Evolutionary conservation across 1,139 yeast genomes (phyloP).

Genomic region (Geotrichum macrosporum): DNA sequence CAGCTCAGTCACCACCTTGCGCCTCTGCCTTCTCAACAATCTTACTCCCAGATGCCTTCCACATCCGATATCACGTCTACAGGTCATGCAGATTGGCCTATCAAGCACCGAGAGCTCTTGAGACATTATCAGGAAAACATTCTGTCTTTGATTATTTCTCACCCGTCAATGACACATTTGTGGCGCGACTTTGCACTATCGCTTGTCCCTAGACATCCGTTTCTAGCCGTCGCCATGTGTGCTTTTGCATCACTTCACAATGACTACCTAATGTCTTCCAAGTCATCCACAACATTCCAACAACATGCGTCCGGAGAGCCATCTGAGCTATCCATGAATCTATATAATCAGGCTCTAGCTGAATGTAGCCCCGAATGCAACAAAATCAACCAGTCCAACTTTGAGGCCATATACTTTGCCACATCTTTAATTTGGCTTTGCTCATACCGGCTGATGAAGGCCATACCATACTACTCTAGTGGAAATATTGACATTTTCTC

Average conservation of each 20-base stretch:
- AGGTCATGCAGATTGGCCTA: conserved; percentile 11
- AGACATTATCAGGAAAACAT: conserved; percentile 14
- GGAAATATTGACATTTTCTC: conserved; percentile 10
- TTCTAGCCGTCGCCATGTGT: conserved; percentile 5
- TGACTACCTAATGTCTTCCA: conserved; percentile 4
- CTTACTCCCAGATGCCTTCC: not conserved
- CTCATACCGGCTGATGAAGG: conserved; percentile 10
- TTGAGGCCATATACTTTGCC: conserved; percentile 15
- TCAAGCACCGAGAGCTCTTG: conserved; percentile 12
- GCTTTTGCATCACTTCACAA: conserved; percentile 9
- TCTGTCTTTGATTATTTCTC: not conserved
- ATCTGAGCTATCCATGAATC: conserved; percentile 11
- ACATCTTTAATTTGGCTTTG: conserved; percentile 13
- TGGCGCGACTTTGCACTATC: conserved; percentile 5
- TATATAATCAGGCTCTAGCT: conserved; percentile 13
- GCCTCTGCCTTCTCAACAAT: no score
- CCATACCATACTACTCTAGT: conserved; percentile 3
- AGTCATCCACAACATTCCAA: not conserved
- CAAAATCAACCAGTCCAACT: conserved; percentile 6
- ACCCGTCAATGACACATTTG: conserved; percentile 6
- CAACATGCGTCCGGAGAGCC: conserved; percentile 3
- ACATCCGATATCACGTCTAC: not conserved
- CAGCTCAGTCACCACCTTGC: no score
- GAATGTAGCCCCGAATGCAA: conserved; percentile 8
- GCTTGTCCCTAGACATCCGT: conserved; percentile 11